phyloP scores from a whole-genome alignment of 2,329 filamentous ascomycete species.

The Cercospora canescens region DNA sequence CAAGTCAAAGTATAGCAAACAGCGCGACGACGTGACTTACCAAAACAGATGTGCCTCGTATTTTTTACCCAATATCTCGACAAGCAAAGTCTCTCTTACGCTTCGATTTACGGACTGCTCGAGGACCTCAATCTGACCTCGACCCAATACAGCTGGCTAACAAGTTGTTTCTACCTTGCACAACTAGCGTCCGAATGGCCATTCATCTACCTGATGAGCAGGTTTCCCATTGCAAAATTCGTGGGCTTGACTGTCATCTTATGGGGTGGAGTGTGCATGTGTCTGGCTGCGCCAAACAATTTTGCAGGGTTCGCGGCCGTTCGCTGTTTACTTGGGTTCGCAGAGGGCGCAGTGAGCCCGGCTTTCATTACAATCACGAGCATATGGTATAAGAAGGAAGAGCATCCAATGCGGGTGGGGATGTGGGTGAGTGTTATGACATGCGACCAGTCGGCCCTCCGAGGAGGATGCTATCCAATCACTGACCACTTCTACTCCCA shows the following conservation, averaged over 20 bases:
- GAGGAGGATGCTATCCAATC: too few species aligned
- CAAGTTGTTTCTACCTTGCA: slow-evolving; percentile 49
- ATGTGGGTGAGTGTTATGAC: slow-evolving; percentile 39
- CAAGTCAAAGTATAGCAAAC: not conserved
- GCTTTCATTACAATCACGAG: slow-evolving; percentile 50
- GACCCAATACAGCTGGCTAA: slow-evolving; percentile 52
- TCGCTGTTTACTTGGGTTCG: slow-evolving; percentile 43
- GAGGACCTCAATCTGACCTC: slow-evolving; percentile 48
- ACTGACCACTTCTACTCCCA: not conserved
- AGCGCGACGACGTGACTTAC: not conserved
- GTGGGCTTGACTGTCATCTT: slow-evolving; percentile 49
- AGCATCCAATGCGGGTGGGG: slow-evolving; percentile 30
- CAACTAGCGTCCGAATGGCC: slow-evolving; percentile 48
- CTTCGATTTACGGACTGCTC: slow-evolving; percentile 50
- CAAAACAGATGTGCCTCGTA: slow-evolving; percentile 28
- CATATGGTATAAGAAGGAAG: slow-evolving; percentile 32
- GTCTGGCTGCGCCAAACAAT: slow-evolving; percentile 43
- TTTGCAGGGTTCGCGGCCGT: slow-evolving; percentile 37
- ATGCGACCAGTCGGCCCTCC: too few species aligned
- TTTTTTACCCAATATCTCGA: slow-evolving; percentile 42
- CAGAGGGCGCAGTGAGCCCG: slow-evolving; percentile 48
- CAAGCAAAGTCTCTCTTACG: slow-evolving; percentile 54
- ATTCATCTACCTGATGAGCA: slow-evolving; percentile 54
- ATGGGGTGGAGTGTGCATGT: slow-evolving; percentile 49
- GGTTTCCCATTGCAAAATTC: slow-evolving; percentile 52